phyloP scores from a whole-genome alignment of 75 land plant genomes.

The Cryptomeria japonica region DNA sequence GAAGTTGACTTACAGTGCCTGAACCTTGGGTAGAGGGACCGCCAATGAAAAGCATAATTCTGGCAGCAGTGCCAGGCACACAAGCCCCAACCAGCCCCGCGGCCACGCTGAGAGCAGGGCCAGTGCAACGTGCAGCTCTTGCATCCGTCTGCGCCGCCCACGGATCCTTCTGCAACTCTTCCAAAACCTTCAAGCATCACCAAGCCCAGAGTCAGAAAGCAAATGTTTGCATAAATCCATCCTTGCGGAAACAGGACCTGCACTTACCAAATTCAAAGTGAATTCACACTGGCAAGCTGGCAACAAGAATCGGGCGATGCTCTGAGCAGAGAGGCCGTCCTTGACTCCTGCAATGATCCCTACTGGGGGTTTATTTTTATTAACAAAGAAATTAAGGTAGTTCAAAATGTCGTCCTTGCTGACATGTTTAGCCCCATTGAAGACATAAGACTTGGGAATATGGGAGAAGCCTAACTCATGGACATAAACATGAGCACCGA shows the following conservation, averaged over 20 bases:
- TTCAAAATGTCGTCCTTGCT: conserved; percentile 80
- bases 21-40: conserved; percentile 97
- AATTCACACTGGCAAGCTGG: conserved; percentile 91
- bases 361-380: conserved; percentile 20
- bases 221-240: neutral
- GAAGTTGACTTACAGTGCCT: conserved; percentile 65
- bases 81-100: conserved; percentile 91
- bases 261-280: conserved; percentile 65
- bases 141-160: conserved; percentile 76
- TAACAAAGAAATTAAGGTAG: conserved; percentile 58
- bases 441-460: conserved; percentile 85
- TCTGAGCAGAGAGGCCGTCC: conserved; percentile 80
- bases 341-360: conserved; percentile 89
- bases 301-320: conserved; percentile 76
- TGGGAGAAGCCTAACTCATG: conserved; percentile 90
- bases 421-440: conserved; percentile 77
- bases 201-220: neutral
- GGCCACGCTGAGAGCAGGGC: conserved; percentile 90
- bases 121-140: conserved; percentile 86
- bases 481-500: conserved; percentile 76
- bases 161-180: conserved; percentile 95
- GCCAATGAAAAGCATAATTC: conserved; percentile 95
- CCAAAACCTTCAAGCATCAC: conserved; percentile 48
- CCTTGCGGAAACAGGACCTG: neutral
- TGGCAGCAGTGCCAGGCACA: conserved; percentile 94